Evolutionary conservation across 2,329 filamentous ascomycete genomes (phyloP), one percentile per base, ranked within the genome.

Genomic region (Rutstroemia sydowiana): DNA sequence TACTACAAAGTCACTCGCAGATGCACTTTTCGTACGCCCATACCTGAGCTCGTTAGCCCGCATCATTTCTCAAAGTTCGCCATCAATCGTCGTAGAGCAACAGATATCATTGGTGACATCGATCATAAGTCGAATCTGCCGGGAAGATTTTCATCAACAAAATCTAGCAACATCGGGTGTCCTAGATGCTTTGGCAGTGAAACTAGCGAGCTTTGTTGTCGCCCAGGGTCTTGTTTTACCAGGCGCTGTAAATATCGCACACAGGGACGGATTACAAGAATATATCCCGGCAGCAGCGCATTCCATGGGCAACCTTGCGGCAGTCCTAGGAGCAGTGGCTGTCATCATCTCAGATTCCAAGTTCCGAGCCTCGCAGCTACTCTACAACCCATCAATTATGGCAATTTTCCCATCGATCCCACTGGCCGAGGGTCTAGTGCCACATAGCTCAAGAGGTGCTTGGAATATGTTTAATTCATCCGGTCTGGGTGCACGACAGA

Each of bases 321-420:
- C 82, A 9, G 78, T 95, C 16, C 71, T 97, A 6, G 84, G 89
- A 56, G 88, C 91, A 0, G 79, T 95, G 46, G 78, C 83, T 18
- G 78, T 83, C 42, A 85, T 96, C 44, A 79, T 95, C 45, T 79
- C 83, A 55, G 81, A 88, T 61, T 96, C 92, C 0, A 85, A 84
- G 59, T 87, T 85, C 67, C 81, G 89, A 50, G 84, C 88, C 9
- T 84, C 84, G 57, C 79, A 88, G 61, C 76, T 88, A 45, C 69
- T 85, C 40, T 84, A 79, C 54, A 85, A 85, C 1, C 84, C 84
- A 1, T 77, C 81, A 0, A 80, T 90, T 37, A 70, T 87, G 51
- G 79, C 84, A 18, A 78, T 87, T 10, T 87, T 89, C 55, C 84
- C 84, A 2, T 74, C 75, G 40, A 59, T 65, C 63, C 64, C 66